Evolutionary conservation across 805 yeast genomes (phyloP), one percentile per base, ranked within the genome.

Genomic region (Starmerella sirachaensis): DNA sequence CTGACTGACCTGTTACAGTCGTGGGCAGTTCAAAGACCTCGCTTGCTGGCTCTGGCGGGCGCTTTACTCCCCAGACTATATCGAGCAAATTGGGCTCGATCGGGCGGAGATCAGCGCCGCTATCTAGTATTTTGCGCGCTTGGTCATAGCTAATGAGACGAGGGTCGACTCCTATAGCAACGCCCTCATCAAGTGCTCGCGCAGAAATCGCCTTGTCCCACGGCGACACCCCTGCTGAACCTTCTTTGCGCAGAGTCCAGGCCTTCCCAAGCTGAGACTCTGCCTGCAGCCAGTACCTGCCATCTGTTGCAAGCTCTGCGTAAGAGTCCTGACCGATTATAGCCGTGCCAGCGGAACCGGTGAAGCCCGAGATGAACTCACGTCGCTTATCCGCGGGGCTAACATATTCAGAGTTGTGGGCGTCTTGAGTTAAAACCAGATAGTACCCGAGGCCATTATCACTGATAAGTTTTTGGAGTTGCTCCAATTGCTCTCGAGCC

Each of bases 311-410:
- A 35, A 91, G 61, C 0, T 79, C 81, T 11, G 94, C 93, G 32
- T 73, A 70, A 20, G 20, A 31, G 37, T 66, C 65, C 30, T 64
- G 55, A 4, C 94, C 76, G 14, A 88, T 68, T n/a, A 91, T 69
- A 1, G 94, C 96, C 17, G 83, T 64, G 18, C 97, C 98, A 2
- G 96, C 93, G 33, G 88, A 76, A 1, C 97, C 98, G 10, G 88
- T 78, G 61, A 88, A 88, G 0, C 66, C 96, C 6, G 86, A 70
- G 19, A 88, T 78, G 51, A 69, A 88, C 38, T 73, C 78, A 40
- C 96, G 67, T 49, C 95, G 72, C 55, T 78, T 82, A 57, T 88
- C 97, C 11, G 78, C 72, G 1, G 69, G 62, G 0, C 91, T 70
- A 6, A 88, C 88, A 51, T 86, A 86, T 61, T 88, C 98, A 19